phyloP scores from a whole-genome alignment of 176 grass and related monocot species.

The Tuctoria greenei region DNA sequence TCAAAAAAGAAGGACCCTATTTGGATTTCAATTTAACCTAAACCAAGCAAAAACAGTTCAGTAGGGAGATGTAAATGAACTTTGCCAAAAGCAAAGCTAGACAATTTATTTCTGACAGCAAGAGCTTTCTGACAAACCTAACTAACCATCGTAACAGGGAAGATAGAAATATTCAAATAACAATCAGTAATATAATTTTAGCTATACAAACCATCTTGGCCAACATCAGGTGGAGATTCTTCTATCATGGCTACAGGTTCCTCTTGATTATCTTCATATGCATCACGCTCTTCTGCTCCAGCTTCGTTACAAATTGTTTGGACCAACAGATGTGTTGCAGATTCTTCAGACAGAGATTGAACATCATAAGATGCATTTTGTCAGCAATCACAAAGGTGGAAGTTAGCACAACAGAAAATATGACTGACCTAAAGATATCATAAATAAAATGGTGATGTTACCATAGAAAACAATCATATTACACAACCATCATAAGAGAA shows the following conservation, averaged over 20 bases:
- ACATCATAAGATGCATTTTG: neutral
- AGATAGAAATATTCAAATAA: neutral
- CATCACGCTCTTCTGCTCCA: constrained; percentile 65
- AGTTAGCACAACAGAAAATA: neutral
- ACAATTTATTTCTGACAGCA: neutral
- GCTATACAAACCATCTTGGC: constrained; percentile 35
- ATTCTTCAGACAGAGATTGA: constrained; percentile 42
- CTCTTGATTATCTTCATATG: constrained; percentile 78
- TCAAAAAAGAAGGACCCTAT: no score
- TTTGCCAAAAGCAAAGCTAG: constrained; percentile 8
- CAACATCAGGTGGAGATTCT: constrained; percentile 63
- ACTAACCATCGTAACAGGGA: constrained; percentile 20
- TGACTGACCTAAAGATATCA: neutral
- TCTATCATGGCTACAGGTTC: constrained; percentile 79
- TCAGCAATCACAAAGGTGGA: neutral
- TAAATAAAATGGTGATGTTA: neutral
- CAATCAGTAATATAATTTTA: constrained; percentile 14
- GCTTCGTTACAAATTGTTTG: constrained; percentile 56
- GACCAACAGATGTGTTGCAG: constrained; percentile 39
- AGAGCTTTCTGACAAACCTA: neutral
- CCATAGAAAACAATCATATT: constrained; percentile 3
- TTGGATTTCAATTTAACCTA: no score
- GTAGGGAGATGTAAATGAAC: constrained; percentile 1
- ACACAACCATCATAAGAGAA: neutral
- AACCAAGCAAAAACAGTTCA: neutral